Percentiles rank a stretch among this genome's conserved stretches.
Evolutionary conservation across 2,329 filamentous ascomycete genomes (phyloP).

Genomic region (Cladosporium oxysporum): DNA sequence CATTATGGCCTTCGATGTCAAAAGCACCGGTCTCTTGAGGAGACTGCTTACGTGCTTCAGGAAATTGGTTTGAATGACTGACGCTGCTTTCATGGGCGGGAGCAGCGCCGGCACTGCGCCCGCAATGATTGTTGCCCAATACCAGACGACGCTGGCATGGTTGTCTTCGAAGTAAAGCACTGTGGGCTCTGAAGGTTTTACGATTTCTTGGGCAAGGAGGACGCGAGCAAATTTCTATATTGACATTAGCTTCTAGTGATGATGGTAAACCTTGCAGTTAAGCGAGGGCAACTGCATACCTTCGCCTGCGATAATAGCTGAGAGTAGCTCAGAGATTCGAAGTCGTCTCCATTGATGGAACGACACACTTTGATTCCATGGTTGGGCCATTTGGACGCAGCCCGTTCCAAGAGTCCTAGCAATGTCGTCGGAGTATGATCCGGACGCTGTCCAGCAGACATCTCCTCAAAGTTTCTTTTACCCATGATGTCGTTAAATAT

Average conservation of each 20-base stretch:
- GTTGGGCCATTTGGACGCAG: not conserved
- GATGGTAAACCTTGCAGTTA: not conserved
- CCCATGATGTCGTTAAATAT: not conserved
- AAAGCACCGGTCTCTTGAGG: slow-evolving; percentile 25
- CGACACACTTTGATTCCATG: slow-evolving; percentile 1
- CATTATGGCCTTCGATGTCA: not conserved
- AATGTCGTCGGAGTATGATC: not conserved
- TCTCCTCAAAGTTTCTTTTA: not conserved
- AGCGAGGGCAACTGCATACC: not conserved
- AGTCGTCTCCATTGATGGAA: not conserved
- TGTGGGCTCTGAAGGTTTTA: not conserved
- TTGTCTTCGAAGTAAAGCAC: slow-evolving; percentile 42
- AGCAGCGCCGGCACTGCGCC: slow-evolving; percentile 44
- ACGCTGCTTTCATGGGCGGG: slow-evolving; percentile 36
- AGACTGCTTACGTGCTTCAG: slow-evolving; percentile 31
- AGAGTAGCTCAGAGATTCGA: not conserved
- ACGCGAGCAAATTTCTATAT: not conserved
- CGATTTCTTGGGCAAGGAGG: not conserved
- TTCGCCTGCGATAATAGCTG: not conserved
- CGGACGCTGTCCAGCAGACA: not conserved
- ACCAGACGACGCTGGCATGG: slow-evolving; percentile 43
- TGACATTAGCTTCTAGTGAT: not conserved
- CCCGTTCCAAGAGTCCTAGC: slow-evolving; percentile 1
- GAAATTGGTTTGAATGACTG: slow-evolving; percentile 33
- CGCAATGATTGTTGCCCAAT: slow-evolving; percentile 44